Base-by-base conservation (phyloP, 2,329 filamentous ascomycete species). In the Exserohilum turcica region DNA sequence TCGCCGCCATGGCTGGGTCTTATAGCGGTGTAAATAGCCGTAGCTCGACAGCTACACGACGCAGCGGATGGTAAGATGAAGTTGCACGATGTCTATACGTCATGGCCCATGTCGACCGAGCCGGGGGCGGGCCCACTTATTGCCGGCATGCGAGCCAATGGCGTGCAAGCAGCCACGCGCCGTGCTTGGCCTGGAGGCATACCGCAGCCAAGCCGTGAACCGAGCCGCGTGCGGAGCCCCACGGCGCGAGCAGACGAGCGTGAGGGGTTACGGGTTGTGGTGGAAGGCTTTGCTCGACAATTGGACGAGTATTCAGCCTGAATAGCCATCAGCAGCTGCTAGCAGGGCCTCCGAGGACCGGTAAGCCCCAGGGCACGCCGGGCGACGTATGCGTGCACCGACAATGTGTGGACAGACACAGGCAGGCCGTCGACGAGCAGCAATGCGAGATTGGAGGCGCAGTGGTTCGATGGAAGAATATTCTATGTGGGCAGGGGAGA, bases 221-320 rank as follows among this genome's bases (percentile, higher is more conserved):
- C 49, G 56, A 58, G 47, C 48, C 52, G 55, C 57, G 48, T 47
- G 49, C 37, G 46, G 61, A 60, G 61, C 59, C 58, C 62, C 62
- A 54, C 39, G 46, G 24, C 40, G 32, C 31, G 16, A 29, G 40
- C 19, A 24, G 33, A 31, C 16, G 16, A 33, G 31, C 27, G 45
- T 61, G 61, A 65, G 58, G 59, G 61, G 60, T 33, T 56, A 16
- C 18, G 40, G 60, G 48, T 54, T 58, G 61, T 29, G 24, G 24
- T 45, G 39, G n/a, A 16, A 7, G 18, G 10, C 5, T 15, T 2
- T 18, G 19, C 3, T 8, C 21, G 38, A 6, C 48, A 24, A 66
- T 64, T 64, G 54, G 62, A 9, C 21, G 6, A 6, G 28, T n/a
- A 56, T 63, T 68, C 46, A 64, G 64, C 56, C 64, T 60, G 55